Evolutionary conservation across 164 flowering plant genomes (phyloP).

Genomic region (Vitis rotundifolia): DNA sequence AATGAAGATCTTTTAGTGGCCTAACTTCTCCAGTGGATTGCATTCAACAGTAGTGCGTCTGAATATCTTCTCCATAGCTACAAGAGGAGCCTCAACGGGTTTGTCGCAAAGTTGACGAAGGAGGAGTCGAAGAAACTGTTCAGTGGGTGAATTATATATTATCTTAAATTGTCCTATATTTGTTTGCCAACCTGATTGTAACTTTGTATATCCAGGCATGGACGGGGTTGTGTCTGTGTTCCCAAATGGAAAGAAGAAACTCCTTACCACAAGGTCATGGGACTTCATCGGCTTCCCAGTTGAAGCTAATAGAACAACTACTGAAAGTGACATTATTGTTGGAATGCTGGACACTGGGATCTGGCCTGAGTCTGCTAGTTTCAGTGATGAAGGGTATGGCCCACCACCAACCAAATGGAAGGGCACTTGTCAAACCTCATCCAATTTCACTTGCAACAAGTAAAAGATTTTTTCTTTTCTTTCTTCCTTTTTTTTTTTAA

Average conservation of each 20-base stretch:
- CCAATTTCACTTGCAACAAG: conserved; percentile 22
- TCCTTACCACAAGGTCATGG: conserved; percentile 26
- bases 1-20: no score
- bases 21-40: no score
- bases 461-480: background rate
- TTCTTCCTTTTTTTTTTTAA: no score
- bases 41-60: background rate
- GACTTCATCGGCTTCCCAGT: conserved; percentile 17
- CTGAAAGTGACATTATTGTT: conserved; percentile 16
- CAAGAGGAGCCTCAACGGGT: background rate
- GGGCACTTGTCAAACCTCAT: conserved; percentile 12
- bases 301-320: background rate
- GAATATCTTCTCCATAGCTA: background rate
- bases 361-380: conserved; percentile 14
- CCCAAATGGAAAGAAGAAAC: background rate
- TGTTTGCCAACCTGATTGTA: background rate
- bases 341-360: conserved; percentile 6
- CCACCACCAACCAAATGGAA: conserved; percentile 24
- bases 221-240: conserved; percentile 5
- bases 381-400: conserved; percentile 14
- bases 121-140: background rate
- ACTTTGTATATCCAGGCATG: background rate
- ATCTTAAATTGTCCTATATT: background rate
- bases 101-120: background rate
- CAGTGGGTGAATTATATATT: background rate